Evolutionary conservation across 164 flowering plant species (phyloP).

Genomic region (Litsea cubeba): DNA sequence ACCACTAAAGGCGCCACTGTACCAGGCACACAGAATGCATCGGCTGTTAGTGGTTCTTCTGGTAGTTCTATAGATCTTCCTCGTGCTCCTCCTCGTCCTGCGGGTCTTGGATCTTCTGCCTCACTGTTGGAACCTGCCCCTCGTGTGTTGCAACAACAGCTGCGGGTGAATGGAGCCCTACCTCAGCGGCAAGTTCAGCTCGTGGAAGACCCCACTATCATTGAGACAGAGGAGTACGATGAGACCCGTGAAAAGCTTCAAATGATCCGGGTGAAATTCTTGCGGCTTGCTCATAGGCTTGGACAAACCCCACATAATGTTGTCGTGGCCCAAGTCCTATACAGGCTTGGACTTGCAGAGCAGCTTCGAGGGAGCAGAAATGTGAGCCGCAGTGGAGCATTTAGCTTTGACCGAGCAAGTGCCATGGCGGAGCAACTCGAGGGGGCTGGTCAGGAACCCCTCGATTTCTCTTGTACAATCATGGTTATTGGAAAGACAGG

Average conservation of each 20-base stretch:
- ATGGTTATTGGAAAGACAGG: constrained; percentile 97
- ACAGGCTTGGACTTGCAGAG: constrained; percentile 92
- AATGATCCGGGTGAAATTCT: constrained; percentile 92
- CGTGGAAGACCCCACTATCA: constrained; percentile 59
- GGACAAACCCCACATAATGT: constrained; percentile 99
- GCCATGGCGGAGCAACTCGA: constrained; percentile 98
- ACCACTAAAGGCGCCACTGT: constrained; percentile 7
- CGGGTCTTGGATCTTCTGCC: constrained; percentile 93
- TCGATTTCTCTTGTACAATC: constrained; percentile 93
- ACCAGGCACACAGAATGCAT: constrained; percentile 14
- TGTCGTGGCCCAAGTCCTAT: constrained; percentile 96
- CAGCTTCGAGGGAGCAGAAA: constrained; percentile 80
- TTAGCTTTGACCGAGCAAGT: constrained; percentile 97
- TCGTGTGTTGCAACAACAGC: constrained; percentile 63
- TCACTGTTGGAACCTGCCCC: constrained; percentile 76
- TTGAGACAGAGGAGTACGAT: constrained; percentile 79
- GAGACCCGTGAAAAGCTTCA: constrained; percentile 97
- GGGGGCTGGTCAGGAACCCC: constrained; percentile 79
- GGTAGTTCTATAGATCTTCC: constrained; percentile 27
- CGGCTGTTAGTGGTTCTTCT: constrained; percentile 15
- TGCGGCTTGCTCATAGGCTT: constrained; percentile 94
- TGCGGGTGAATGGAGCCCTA: constrained; percentile 64
- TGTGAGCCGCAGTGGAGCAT: constrained; percentile 80
- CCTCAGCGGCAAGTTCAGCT: constrained; percentile 51
- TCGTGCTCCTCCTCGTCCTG: constrained; percentile 63